These are phyloP conservation scores for Clathrospora elynae DNA, from an alignment of 2,329 filamentous ascomycete species.

Conservation along the genomic window DNA sequence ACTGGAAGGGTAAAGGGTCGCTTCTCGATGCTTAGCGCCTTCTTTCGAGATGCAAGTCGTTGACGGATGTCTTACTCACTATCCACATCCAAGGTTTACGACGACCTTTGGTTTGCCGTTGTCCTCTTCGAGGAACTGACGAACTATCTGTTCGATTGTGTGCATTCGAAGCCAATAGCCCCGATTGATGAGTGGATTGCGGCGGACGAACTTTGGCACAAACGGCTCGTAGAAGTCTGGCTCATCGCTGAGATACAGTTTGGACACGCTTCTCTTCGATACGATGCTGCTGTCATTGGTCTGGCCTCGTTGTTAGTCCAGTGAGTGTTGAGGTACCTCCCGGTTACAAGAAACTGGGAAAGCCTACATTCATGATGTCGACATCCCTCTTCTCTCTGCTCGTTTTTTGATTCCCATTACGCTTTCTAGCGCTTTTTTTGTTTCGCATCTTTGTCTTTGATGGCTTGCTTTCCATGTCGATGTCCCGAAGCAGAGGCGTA, in stretches of 20 bases:
- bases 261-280: constrained; percentile 91
- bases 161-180: constrained; percentile 87
- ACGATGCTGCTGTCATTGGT: constrained; percentile 93
- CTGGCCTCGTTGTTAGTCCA: constrained; percentile 49
- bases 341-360: not conserved
- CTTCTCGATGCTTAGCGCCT: constrained; percentile 54
- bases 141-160: constrained; percentile 75
- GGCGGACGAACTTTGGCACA: constrained; percentile 78
- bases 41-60: constrained; percentile 1
- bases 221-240: constrained; percentile 88
- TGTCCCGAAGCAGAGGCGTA: constrained; percentile 1
- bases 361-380: constrained; percentile 61
- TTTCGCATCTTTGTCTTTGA: constrained; percentile 15
- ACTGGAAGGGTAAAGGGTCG: constrained; percentile 86
- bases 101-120: constrained; percentile 69
- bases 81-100: constrained; percentile 87
- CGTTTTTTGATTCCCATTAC: constrained; percentile 23
- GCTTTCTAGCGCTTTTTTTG: constrained; percentile 19
- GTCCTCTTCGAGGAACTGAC: constrained; percentile 69
- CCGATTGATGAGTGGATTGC: constrained; percentile 87
- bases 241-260: constrained; percentile 76
- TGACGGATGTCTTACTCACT: constrained; percentile 63
- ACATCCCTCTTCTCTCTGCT: constrained; percentile 54
- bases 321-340: constrained; percentile 1
- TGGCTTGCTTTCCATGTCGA: constrained; percentile 16